Percentiles rank a stretch among this genome's conserved stretches.
phyloP scores from a whole-genome alignment of 768 basidiomycete genomes.

The Macrolepiota fuliginosa region DNA sequence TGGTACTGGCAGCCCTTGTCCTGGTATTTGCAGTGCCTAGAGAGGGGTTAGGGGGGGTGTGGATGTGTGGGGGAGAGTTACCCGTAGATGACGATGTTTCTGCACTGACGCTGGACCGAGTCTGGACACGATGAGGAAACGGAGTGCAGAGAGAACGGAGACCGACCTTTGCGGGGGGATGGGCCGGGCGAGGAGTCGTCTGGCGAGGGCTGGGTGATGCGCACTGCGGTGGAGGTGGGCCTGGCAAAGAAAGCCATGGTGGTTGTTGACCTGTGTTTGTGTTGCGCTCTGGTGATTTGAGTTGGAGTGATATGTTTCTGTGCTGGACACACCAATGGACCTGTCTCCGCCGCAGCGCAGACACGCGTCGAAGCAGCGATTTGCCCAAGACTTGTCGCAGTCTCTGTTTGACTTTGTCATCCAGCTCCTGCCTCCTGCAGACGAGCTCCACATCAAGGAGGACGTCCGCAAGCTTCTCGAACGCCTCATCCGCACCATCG shows the following conservation, averaged over 20 bases:
- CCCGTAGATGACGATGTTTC: conserved; percentile 93
- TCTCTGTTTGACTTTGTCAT: conserved; percentile 93
- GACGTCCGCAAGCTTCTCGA: conserved; percentile 94
- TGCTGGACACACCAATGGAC: not conserved
- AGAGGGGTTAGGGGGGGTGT: not conserved
- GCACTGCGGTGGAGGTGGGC: conserved; percentile 64
- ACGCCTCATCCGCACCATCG: conserved; percentile 91
- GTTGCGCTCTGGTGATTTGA: too few species aligned
- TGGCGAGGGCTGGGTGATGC: conserved; percentile 63
- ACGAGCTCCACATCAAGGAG: conserved; percentile 94
- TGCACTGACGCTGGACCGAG: conserved; percentile 75
- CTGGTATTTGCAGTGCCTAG: conserved; percentile 80
- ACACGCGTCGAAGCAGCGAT: conserved; percentile 54
- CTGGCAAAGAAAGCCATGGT: conserved; percentile 70
- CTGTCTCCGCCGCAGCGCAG: conserved; percentile 29
- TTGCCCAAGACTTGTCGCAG: conserved; percentile 80
- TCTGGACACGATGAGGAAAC: conserved; percentile 35
- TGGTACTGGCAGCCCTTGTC: conserved; percentile 84
- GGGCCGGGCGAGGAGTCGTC: conserved; percentile 28
- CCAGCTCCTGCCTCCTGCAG: conserved; percentile 84
- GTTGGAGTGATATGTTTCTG: not conserved
- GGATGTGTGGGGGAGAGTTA: conserved; percentile 42
- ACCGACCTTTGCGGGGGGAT: conserved; percentile 53
- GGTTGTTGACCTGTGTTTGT: conserved; percentile 3
- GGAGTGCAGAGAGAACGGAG: not conserved